phyloP scores from a whole-genome alignment of 129 eudicot genomes.

The Flaveria trinervia region DNA sequence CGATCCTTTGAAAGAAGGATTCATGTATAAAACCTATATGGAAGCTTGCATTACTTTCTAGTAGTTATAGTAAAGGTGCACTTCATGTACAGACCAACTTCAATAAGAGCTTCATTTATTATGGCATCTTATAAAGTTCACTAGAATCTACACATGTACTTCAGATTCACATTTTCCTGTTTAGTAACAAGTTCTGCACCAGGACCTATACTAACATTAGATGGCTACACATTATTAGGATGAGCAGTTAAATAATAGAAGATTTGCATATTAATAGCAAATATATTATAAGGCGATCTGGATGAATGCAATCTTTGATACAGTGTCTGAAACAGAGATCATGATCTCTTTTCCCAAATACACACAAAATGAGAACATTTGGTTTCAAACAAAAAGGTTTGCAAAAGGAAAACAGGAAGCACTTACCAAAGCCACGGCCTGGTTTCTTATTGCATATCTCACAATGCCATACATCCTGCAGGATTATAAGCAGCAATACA shows the following conservation, averaged over 20 bases:
- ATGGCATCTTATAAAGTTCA: slow-evolving; percentile 18
- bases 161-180: background rate
- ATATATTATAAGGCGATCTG: background rate
- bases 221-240: slow-evolving; percentile 3
- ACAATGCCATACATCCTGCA: slow-evolving; percentile 99
- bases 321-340: background rate
- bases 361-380: background rate
- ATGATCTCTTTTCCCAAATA: slow-evolving; percentile 6
- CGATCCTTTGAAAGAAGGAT: background rate
- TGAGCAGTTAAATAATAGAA: background rate
- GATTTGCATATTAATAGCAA: background rate
- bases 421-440: slow-evolving; percentile 98
- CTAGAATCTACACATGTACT: background rate
- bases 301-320: background rate
- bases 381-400: slow-evolving; percentile 4
- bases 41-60: background rate
- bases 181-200: background rate
- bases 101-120: background rate
- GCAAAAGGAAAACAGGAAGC: slow-evolving; percentile 7
- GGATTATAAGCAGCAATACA: slow-evolving; percentile 22
- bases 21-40: background rate
- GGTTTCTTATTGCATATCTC: slow-evolving; percentile 98
- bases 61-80: background rate
- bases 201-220: background rate
- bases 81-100: background rate